Evolutionary conservation across 441 rosid genomes (phyloP).

Genomic region (Erodium chrysanthum): DNA sequence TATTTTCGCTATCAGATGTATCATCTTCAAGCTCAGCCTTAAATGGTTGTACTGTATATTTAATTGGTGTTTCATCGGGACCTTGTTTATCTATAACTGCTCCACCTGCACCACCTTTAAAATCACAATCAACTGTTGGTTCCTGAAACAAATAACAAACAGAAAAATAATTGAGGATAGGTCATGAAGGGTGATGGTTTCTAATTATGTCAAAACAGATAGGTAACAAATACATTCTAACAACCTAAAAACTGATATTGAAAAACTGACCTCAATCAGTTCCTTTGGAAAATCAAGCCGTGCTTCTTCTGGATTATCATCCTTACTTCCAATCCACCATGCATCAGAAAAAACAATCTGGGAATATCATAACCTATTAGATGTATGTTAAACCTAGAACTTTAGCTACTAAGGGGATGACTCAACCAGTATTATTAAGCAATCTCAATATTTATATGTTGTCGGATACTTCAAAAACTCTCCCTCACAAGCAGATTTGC

Average conservation of each 20-base stretch:
- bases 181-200: conserved; percentile 2
- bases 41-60: conserved; percentile 36
- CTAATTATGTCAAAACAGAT: conserved; percentile 3
- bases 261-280: conserved; percentile 45
- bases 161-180: conserved; percentile 5
- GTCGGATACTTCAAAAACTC: background rate
- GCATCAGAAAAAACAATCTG: conserved; percentile 88
- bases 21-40: conserved; percentile 40
- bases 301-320: conserved; percentile 75
- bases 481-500: background rate
- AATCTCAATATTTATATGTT: background rate
- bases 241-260: background rate
- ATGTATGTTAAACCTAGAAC: background rate
- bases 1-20: conserved; percentile 36
- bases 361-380: conserved; percentile 13
- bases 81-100: conserved; percentile 27
- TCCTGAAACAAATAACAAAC: conserved; percentile 32
- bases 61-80: conserved; percentile 27
- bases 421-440: background rate
- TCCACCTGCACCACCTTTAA: conserved; percentile 72
- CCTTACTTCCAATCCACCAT: conserved; percentile 91
- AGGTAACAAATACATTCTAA: background rate
- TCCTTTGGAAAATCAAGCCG: conserved; percentile 72
- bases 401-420: background rate
- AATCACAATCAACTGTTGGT: conserved; percentile 44